phyloP scores from a whole-genome alignment of 2,329 filamentous ascomycete genomes.

The Neoscytalidium dimidiatum region DNA sequence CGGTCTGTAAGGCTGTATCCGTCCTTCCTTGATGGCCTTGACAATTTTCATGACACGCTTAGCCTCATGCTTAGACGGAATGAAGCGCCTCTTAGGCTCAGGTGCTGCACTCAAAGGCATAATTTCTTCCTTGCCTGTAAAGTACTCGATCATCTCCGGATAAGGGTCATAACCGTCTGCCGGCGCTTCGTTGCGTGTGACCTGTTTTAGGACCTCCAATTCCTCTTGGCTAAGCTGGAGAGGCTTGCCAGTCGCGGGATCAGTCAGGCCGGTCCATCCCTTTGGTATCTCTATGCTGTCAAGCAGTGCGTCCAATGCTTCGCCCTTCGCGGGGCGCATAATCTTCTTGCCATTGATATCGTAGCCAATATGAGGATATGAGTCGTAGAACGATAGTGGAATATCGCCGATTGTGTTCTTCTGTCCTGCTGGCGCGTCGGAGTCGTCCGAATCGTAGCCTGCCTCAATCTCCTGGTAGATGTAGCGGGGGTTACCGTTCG shows the following conservation, averaged over 20 bases:
- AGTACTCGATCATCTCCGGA: slow-evolving; percentile 90
- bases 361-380: slow-evolving; percentile 97
- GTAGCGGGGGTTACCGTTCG: slow-evolving; percentile 87
- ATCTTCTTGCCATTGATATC: slow-evolving; percentile 99
- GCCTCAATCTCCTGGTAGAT: slow-evolving; percentile 93
- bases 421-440: slow-evolving; percentile 70
- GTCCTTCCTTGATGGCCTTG: slow-evolving; percentile 89
- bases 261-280: slow-evolving; percentile 95
- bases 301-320: slow-evolving; percentile 87
- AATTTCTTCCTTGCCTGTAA: slow-evolving; percentile 83
- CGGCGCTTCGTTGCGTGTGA: slow-evolving; percentile 86
- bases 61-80: slow-evolving; percentile 95
- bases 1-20: slow-evolving; percentile 87
- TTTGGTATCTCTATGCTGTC: slow-evolving; percentile 97
- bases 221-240: slow-evolving; percentile 85
- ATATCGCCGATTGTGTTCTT: slow-evolving; percentile 95
- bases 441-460: slow-evolving; percentile 94
- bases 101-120: slow-evolving; percentile 95
- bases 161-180: slow-evolving; percentile 92
- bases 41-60: slow-evolving; percentile 98
- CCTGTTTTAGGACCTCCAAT: slow-evolving; percentile 80
- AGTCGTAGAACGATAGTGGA: slow-evolving; percentile 91
- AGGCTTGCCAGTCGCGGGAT: slow-evolving; percentile 91
- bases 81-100: slow-evolving; percentile 91
- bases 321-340: slow-evolving; percentile 89